phyloP scores from a whole-genome alignment of 2,329 filamentous ascomycete species.

The Neoarthrinium moseri region DNA sequence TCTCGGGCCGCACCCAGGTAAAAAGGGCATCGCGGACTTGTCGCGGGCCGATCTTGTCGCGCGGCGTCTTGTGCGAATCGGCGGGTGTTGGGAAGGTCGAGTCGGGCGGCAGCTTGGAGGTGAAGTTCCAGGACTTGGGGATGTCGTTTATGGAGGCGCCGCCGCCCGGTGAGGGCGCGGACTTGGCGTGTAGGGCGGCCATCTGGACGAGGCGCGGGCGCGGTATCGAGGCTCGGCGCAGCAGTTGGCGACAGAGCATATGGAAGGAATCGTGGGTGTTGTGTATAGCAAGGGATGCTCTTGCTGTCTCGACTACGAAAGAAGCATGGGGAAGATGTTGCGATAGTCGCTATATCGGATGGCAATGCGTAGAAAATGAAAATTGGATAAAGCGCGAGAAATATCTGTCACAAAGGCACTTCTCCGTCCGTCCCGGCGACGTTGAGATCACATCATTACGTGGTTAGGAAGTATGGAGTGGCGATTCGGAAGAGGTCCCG shows the following conservation, averaged over 20 bases:
- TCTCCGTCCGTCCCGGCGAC: too few species aligned
- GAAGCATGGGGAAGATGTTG: too few species aligned
- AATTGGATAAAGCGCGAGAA: too few species aligned
- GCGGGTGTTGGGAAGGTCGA: constrained; percentile 75
- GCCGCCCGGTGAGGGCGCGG: constrained; percentile 17
- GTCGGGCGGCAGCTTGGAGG: constrained; percentile 72
- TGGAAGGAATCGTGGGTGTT: constrained; percentile 9
- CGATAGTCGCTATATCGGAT: too few species aligned
- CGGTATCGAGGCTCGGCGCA: constrained; percentile 17
- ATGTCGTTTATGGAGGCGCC: constrained; percentile 46
- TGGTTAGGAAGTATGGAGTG: too few species aligned
- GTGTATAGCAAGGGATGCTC: background rate
- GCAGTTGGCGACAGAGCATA: constrained; percentile 33
- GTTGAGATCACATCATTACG: too few species aligned
- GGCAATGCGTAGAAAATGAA: too few species aligned
- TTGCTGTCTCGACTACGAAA: too few species aligned
- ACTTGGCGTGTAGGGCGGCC: constrained; percentile 31
- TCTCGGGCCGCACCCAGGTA: constrained; percentile 85
- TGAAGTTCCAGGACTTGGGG: constrained; percentile 66
- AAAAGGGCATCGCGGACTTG: constrained; percentile 83
- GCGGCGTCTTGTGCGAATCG: constrained; percentile 76
- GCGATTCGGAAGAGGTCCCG: too few species aligned
- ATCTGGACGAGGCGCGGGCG: constrained; percentile 26
- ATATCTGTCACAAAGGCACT: too few species aligned
- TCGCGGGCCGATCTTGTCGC: constrained; percentile 74